Evolutionary conservation across 2,329 filamentous ascomycete species (phyloP).

Genomic region (Verticillium klebahnii): DNA sequence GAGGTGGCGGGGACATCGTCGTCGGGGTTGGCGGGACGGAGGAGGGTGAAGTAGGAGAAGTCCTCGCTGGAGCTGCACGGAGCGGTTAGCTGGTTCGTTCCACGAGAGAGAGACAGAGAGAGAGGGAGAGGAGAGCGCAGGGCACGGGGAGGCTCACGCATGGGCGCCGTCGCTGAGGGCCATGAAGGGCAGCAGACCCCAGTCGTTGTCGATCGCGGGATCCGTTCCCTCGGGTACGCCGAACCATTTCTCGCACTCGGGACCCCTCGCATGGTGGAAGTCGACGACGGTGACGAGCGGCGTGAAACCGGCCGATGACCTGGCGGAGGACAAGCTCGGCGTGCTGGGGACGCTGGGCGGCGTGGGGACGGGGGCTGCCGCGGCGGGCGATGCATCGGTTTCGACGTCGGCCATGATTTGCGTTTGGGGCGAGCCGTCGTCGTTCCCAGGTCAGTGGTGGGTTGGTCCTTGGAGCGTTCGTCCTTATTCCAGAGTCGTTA

Average conservation of each 20-base stretch:
- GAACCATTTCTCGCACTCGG: slow-evolving; percentile 92
- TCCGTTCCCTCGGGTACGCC: slow-evolving; percentile 70
- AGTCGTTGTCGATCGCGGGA: slow-evolving; percentile 79
- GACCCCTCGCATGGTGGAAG: slow-evolving; percentile 81
- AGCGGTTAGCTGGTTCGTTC: neutral
- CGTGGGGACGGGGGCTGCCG: slow-evolving; percentile 7
- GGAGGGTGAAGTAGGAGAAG: slow-evolving; percentile 96
- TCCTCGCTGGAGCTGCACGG: slow-evolving; percentile 73
- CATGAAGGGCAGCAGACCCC: slow-evolving; percentile 92
- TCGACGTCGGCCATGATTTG: slow-evolving; percentile 11
- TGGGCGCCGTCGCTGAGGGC: slow-evolving; percentile 94
- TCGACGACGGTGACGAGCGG: slow-evolving; percentile 77
- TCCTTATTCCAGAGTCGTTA: neutral
- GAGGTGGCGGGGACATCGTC: slow-evolving; percentile 61
- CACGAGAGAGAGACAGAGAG: too few species aligned
- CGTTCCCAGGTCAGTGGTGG: neutral
- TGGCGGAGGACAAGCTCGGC: slow-evolving; percentile 16
- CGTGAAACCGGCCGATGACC: slow-evolving; percentile 37
- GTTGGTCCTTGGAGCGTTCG: neutral
- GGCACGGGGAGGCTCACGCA: slow-evolving; percentile 53
- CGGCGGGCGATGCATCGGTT: slow-evolving; percentile 6
- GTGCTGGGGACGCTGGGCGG: slow-evolving; percentile 11
- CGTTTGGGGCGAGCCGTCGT: neutral
- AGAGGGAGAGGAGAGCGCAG: too few species aligned
- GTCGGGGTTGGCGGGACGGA: slow-evolving; percentile 51